phyloP scores from a whole-genome alignment of 2,329 filamentous ascomycete species.

The Ophiobolus disseminans region DNA sequence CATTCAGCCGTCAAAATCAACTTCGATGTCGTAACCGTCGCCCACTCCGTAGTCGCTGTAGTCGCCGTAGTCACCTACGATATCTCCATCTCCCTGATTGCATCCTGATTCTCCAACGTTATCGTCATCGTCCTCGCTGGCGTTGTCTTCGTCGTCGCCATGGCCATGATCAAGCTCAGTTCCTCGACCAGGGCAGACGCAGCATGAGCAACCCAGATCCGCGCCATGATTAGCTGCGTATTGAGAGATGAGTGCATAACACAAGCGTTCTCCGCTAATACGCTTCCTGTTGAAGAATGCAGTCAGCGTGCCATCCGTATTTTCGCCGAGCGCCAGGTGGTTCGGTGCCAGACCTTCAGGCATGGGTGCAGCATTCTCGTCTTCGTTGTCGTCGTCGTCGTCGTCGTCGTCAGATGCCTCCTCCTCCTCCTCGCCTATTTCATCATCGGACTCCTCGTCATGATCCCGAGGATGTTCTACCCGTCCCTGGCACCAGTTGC shows the following conservation, averaged over 20 bases:
- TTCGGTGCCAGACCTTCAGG: background rate
- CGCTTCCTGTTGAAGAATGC: background rate
- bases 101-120: background rate
- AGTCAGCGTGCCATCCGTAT: slow-evolving; percentile 1
- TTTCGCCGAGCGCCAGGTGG: background rate
- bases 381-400: slow-evolving; percentile 1
- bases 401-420: background rate
- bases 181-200: background rate
- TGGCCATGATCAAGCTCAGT: background rate
- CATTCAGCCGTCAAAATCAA: too few species aligned
- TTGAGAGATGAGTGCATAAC: too few species aligned
- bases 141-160: background rate
- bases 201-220: slow-evolving; percentile 1
- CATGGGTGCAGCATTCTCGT: slow-evolving; percentile 8
- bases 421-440: background rate
- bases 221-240: too few species aligned
- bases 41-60: too few species aligned
- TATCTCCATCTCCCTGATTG: too few species aligned
- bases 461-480: too few species aligned
- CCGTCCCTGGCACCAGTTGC: slow-evolving; percentile 17
- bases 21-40: too few species aligned
- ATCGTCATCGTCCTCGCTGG: background rate
- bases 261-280: background rate
- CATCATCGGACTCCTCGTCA: background rate
- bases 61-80: too few species aligned